Percentiles rank a stretch among this genome's conserved stretches.
Conservation (phyloP, 2,329 filamentous ascomycete genomes). For the Colletotrichum godetiae region DNA sequence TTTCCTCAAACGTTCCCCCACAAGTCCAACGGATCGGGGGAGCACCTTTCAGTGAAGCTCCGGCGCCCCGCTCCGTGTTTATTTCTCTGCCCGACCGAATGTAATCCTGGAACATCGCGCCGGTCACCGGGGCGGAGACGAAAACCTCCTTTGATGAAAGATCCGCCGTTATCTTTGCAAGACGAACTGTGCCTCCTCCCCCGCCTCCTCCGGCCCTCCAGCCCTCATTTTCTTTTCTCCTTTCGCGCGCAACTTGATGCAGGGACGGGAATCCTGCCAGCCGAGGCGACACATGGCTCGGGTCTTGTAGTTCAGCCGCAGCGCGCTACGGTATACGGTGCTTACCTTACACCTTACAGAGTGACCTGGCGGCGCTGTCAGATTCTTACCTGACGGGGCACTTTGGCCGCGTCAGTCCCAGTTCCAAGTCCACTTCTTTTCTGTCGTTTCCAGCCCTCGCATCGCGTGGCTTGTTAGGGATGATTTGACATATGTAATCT, state of each 20-base stretch:
- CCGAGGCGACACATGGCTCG: background rate
- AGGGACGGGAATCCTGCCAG: background rate
- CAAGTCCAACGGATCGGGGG: background rate
- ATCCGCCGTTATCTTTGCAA: background rate
- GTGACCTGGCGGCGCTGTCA: background rate
- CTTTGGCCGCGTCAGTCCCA: background rate
- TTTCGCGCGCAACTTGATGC: background rate
- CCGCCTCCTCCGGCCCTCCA: too few relatives aligned
- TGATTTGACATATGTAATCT: background rate
- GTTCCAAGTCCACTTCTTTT: background rate
- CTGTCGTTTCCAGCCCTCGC: background rate
- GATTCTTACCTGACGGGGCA: background rate
- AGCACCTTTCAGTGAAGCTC: background rate
- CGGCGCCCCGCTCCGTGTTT: conserved; percentile 3
- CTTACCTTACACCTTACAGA: conserved; percentile 1
- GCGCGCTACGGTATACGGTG: conserved; percentile 9
- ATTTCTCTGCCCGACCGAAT: background rate
- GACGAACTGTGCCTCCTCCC: background rate
- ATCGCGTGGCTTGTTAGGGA: background rate
- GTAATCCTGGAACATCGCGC: background rate
- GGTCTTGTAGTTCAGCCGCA: conserved; percentile 18
- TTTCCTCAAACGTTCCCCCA: background rate
- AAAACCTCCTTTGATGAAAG: background rate
- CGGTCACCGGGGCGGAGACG: background rate
- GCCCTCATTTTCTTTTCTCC: background rate